phyloP scores from a whole-genome alignment of 75 land plant species.

The Cupressus sempervirens region DNA sequence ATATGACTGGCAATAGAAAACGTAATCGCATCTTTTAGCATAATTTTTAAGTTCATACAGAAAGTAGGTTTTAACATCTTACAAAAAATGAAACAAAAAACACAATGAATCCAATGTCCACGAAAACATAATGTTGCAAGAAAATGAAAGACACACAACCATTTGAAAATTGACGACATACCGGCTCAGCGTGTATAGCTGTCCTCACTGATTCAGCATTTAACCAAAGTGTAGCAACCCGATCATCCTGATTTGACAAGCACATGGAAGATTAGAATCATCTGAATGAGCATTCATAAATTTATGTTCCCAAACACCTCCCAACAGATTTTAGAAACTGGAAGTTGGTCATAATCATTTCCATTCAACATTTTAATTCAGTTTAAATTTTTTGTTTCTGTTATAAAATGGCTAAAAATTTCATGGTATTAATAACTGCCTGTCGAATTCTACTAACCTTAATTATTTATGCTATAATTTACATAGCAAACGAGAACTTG shows the following conservation, averaged over 20 bases:
- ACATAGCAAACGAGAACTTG: not conserved
- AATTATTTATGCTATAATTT: not conserved
- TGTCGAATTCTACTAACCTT: not conserved
- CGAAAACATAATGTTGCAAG: not conserved
- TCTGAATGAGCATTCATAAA: not conserved
- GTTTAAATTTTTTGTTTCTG: not conserved
- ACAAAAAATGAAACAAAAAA: not conserved
- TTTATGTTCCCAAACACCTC: not conserved
- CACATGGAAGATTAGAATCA: not conserved
- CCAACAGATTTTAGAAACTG: not conserved
- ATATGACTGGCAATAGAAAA: not conserved
- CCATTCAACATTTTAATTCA: not conserved
- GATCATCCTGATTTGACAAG: constrained; percentile 46
- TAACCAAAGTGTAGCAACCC: constrained; percentile 66
- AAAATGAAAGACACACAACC: not conserved
- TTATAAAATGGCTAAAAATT: not conserved
- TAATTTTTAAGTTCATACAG: not conserved
- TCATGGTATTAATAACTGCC: not conserved
- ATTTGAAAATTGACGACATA: constrained; percentile 17
- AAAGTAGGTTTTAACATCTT: not conserved
- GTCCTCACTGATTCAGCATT: constrained; percentile 69
- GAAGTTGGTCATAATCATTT: not conserved
- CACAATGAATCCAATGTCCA: not conserved
- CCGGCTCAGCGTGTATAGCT: constrained; percentile 76
- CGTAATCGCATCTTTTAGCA: not conserved